Evolutionary conservation across 129 eudicot genomes (phyloP), one percentile per base, ranked within the genome.

Genomic region (Tagetes patula): DNA sequence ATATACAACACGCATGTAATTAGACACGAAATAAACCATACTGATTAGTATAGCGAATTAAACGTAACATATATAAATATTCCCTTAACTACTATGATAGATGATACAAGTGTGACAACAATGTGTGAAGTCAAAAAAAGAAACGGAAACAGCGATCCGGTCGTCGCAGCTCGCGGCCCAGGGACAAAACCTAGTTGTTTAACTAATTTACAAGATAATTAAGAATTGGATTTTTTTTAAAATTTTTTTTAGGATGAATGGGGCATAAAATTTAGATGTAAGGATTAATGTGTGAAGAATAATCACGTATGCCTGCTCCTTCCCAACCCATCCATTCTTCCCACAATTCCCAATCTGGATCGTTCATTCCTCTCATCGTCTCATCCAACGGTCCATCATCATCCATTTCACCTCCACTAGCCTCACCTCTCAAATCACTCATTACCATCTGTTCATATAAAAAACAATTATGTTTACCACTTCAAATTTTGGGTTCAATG

Each of bases 261-360:
- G 8, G 38, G 33, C 39, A 59, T 59, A 31, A 4, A 8, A 27
- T 34, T 86, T 56, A 91, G 60, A 87, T 89, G 67, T 86, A 91
- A 38, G 97, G 97, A 42, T 91, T 91, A 42, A 89, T 80, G 30
- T 87, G 89, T 11, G 97, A 86, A 0, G 96, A 71, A 66, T 89
- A 92, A 60, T 89, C 91, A 2, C 88, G 87, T 53, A 85, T 86
- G 7, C 91, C 86, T 1, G 93, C 93, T 2, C 97, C 97, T 85
- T 91, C 96, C 97, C 96, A 91, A 34, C 94, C 98, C 95, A 85
- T 85, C 95, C 95, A 87, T 42, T 89, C 95, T 64, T 92, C 98
- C 96, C 95, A 89, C 84, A 87, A 33, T 14, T 92, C 97, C 84
- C 80, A 82, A 59, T 92, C 93, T 12, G 81, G 87, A 43, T 87